Conservation (phyloP, 2,329 filamentous ascomycete genomes). For the Colletotrichum shisoi region DNA sequence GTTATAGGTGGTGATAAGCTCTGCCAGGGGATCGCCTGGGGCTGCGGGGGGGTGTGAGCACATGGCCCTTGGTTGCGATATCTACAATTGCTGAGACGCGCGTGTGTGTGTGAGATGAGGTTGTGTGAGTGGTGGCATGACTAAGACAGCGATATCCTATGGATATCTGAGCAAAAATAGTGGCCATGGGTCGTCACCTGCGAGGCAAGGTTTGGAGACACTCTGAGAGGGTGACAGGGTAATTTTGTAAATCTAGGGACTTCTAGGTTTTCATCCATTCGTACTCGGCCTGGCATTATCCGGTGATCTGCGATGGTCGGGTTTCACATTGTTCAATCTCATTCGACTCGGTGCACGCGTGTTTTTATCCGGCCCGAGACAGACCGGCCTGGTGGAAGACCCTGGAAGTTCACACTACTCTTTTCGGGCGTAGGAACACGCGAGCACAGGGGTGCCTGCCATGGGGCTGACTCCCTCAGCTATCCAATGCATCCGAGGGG, state of each 20-base stretch:
- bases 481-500: not conserved
- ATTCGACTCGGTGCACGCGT: not conserved
- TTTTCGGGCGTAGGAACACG: constrained; percentile 1
- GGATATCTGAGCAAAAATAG: constrained; percentile 4
- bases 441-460: constrained; percentile 14
- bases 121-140: constrained; percentile 18
- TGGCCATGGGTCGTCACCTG: constrained; percentile 4
- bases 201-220: not conserved
- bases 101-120: constrained; percentile 6
- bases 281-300: not conserved
- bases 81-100: not conserved
- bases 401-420: not conserved
- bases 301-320: not conserved
- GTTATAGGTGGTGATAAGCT: constrained; percentile 73
- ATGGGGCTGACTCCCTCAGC: not conserved
- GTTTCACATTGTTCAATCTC: not conserved
- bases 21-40: constrained; percentile 53
- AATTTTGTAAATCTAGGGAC: not conserved
- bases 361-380: not conserved
- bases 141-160: constrained; percentile 5
- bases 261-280: not conserved
- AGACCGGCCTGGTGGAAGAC: not conserved
- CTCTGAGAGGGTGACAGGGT: too few relatives aligned
- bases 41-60: not conserved
- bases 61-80: constrained; percentile 7